Conservation (phyloP, 306 rosid genomes). For the Purshia tridentata region DNA sequence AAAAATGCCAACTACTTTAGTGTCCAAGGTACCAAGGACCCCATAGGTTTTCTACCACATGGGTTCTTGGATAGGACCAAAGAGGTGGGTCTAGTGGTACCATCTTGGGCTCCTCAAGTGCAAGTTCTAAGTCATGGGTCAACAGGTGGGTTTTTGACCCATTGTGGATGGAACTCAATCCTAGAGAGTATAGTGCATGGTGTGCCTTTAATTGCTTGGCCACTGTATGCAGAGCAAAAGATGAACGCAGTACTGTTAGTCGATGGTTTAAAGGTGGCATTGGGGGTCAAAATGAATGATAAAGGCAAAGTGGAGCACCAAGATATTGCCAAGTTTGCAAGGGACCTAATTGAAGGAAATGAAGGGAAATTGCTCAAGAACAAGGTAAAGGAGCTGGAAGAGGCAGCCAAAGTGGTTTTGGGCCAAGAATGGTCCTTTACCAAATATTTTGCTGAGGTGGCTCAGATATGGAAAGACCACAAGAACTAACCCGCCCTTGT, state of each 20-base stretch:
- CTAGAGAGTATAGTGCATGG: slow-evolving; percentile 17
- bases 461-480: not conserved
- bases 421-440: slow-evolving; percentile 2
- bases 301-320: slow-evolving; percentile 2
- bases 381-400: not conserved
- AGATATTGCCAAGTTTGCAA: not conserved
- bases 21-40: not conserved
- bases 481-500: no score
- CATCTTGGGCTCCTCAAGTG: slow-evolving; percentile 11
- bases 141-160: slow-evolving; percentile 10
- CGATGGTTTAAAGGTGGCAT: slow-evolving; percentile 17
- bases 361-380: slow-evolving; percentile 20
- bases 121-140: not conserved
- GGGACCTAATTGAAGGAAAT: slow-evolving; percentile 3
- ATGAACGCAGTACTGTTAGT: not conserved
- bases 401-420: slow-evolving; percentile 9
- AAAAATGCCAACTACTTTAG: not conserved
- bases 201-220: slow-evolving; percentile 30
- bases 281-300: slow-evolving; percentile 11
- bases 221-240: slow-evolving; percentile 18
- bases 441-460: slow-evolving; percentile 3
- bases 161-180: slow-evolving; percentile 20
- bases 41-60: not conserved
- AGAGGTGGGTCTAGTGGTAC: slow-evolving; percentile 7
- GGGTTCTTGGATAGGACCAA: slow-evolving; percentile 16